Conservation (phyloP, 805 yeast genomes). For the Spencermartinsiella europaea region DNA sequence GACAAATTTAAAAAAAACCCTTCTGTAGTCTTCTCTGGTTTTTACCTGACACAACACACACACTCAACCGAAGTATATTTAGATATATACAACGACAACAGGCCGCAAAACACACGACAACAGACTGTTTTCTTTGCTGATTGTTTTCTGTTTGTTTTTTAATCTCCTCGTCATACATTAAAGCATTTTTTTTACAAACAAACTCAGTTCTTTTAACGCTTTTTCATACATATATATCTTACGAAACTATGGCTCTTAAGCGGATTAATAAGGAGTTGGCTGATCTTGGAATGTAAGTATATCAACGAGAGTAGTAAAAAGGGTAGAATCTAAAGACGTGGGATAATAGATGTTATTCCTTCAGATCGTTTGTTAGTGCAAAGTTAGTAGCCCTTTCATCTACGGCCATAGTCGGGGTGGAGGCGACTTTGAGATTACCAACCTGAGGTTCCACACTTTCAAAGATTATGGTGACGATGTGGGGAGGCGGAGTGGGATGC, state of each 20-base stretch:
- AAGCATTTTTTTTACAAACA: constrained; percentile 7
- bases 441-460: background rate
- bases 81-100: background rate
- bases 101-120: background rate
- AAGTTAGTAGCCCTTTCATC: no score
- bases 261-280: constrained; percentile 94
- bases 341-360: no score
- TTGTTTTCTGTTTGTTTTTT: constrained; percentile 3
- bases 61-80: no score
- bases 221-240: no score
- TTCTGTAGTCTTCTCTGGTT: background rate
- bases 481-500: no score
- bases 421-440: no score
- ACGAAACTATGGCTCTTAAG: constrained; percentile 87
- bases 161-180: background rate
- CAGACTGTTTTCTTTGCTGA: background rate
- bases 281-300: constrained; percentile 86
- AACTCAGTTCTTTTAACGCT: background rate
- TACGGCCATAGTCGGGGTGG: no score
- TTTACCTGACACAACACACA: no score
- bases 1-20: background rate
- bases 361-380: background rate
- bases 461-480: no score
- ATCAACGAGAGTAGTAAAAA: no score
- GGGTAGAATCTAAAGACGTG: no score